phyloP scores from a whole-genome alignment of 129 eudicot species.

The Arctium lappa region DNA sequence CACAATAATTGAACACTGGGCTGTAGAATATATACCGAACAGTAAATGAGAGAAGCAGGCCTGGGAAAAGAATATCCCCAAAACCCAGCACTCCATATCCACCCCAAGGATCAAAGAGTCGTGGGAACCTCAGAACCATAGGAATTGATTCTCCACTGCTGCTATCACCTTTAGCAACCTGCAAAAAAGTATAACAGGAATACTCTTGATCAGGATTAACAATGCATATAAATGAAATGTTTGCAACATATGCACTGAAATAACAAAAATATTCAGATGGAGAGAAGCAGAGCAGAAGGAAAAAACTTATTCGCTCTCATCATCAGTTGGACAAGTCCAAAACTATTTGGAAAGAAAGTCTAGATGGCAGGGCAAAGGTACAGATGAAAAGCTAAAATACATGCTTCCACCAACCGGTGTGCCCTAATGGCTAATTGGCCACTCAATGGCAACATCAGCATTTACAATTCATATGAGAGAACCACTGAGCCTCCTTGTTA shows the following conservation, averaged over 20 bases:
- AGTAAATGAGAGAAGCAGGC: conserved; percentile 78
- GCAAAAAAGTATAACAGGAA: conserved; percentile 10
- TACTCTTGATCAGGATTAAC: not conserved
- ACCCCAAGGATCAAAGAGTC: conserved; percentile 75
- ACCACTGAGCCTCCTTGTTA: not conserved
- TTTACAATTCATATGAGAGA: not conserved
- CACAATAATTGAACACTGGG: not conserved
- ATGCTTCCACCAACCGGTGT: not conserved
- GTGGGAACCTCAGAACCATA: conserved; percentile 85
- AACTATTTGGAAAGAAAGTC: not conserved
- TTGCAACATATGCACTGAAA: not conserved
- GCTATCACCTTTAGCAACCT: conserved; percentile 89
- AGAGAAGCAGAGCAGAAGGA: not conserved
- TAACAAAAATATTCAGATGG: not conserved
- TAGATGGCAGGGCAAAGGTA: not conserved
- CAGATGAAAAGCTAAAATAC: not conserved
- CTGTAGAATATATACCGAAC: conserved; percentile 44
- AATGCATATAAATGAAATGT: not conserved
- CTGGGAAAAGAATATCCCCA: conserved; percentile 94
- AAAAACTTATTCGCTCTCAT: not conserved
- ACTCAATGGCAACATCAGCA: not conserved
- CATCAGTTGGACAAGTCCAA: not conserved
- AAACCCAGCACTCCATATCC: conserved; percentile 89
- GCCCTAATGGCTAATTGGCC: not conserved
- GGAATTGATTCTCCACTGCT: conserved; percentile 94